A percentile compares a stretch with the other conserved stretches of the same genome.
phyloP scores from a whole-genome alignment of 306 rosid genomes.

The Cucumis hystrix region DNA sequence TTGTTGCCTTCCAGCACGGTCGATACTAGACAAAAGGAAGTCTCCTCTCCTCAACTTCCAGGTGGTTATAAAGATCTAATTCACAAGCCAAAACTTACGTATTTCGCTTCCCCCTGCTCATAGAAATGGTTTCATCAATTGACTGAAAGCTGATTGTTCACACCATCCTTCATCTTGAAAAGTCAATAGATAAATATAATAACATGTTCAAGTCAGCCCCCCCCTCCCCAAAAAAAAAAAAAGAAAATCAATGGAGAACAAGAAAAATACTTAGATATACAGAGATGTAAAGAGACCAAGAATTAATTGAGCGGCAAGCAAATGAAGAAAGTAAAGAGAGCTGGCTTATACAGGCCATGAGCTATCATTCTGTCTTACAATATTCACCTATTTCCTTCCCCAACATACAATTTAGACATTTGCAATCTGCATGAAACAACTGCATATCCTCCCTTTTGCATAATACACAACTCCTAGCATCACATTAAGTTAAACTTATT shows the following conservation, averaged over 20 bases:
- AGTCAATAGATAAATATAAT: neutral
- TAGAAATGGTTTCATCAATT: neutral
- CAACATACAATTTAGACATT: slow-evolving; percentile 1
- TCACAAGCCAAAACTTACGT: neutral
- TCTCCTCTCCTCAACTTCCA: neutral
- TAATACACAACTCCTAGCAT: slow-evolving; percentile 3
- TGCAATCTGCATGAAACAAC: neutral
- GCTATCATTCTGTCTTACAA: slow-evolving; percentile 9
- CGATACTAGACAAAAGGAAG: neutral
- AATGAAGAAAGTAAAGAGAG: neutral
- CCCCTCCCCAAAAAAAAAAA: too few species aligned
- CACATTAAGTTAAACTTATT: slow-evolving; percentile 5
- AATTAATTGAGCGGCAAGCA: neutral
- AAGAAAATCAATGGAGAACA: neutral
- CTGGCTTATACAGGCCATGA: neutral
- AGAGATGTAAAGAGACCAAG: neutral
- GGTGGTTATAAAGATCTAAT: neutral
- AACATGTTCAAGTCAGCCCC: neutral
- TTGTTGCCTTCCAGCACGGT: neutral
- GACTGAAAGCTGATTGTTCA: neutral
- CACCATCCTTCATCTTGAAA: neutral
- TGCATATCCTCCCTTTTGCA: neutral
- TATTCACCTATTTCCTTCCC: slow-evolving; percentile 4
- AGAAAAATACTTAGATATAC: neutral
- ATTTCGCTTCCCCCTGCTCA: neutral